phyloP scores from a whole-genome alignment of 2,329 filamentous ascomycete species.

The Parascedosporium putredinis region DNA sequence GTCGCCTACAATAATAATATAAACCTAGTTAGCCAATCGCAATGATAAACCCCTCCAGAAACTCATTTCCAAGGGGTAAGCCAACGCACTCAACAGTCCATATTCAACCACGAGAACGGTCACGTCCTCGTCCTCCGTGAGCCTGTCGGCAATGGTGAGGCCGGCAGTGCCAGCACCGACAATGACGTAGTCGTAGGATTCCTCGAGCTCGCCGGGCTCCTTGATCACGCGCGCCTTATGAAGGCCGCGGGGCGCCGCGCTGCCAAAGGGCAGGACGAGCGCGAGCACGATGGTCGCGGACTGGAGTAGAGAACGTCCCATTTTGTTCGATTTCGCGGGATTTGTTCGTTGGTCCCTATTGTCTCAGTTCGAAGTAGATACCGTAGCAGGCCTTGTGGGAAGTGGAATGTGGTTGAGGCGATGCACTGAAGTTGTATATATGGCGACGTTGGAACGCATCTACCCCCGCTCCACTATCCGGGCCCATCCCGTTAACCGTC shows the following conservation, averaged over 20 bases:
- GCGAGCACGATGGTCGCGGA: slow-evolving; percentile 1
- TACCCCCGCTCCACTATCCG: too few relatives aligned
- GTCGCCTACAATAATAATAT: slow-evolving; percentile 7
- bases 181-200: slow-evolving; percentile 15
- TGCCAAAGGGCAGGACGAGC: not conserved
- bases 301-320: not conserved
- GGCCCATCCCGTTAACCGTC: too few relatives aligned
- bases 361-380: too few relatives aligned
- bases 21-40: not conserved
- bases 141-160: slow-evolving; percentile 13
- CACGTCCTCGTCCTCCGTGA: slow-evolving; percentile 13
- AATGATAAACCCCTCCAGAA: not conserved
- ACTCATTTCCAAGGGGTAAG: not conserved
- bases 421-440: too few relatives aligned
- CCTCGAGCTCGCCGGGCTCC: not conserved
- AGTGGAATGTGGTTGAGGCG: too few relatives aligned
- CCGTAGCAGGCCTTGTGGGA: too few relatives aligned
- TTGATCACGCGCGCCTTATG: slow-evolving; percentile 4
- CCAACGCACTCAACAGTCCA: slow-evolving; percentile 10
- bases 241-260: slow-evolving; percentile 3
- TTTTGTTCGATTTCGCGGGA: too few relatives aligned
- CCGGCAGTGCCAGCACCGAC: slow-evolving; percentile 14
- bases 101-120: slow-evolving; percentile 14
- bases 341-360: too few relatives aligned
- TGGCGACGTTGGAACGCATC: too few relatives aligned